phyloP scores from a whole-genome alignment of 192 early-diverging fungal species.

The Coemansia sp. region DNA sequence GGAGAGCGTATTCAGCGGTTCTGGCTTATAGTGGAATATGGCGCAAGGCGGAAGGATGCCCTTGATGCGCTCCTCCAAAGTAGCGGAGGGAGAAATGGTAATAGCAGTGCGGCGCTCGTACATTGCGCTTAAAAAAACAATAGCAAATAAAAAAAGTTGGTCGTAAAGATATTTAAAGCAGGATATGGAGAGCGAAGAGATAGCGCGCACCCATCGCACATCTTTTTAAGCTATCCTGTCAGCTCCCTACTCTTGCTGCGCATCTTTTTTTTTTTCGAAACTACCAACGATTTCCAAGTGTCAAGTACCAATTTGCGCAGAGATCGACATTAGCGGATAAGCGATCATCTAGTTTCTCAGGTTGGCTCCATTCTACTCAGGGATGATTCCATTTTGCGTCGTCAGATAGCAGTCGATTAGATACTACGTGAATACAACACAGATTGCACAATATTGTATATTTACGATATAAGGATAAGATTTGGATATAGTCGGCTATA shows the following conservation, averaged over 20 bases:
- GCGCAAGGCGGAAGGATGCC: not conserved
- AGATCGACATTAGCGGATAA: not conserved
- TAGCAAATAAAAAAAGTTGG: not conserved
- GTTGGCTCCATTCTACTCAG: not conserved
- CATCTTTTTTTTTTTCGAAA: not conserved
- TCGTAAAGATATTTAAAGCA: not conserved
- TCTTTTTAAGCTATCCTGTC: not conserved
- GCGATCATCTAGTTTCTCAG: not conserved
- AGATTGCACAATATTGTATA: not conserved
- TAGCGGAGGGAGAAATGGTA: not conserved
- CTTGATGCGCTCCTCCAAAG: not conserved
- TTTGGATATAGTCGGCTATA: not conserved
- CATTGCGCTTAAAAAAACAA: not conserved
- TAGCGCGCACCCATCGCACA: not conserved
- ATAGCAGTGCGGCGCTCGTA: slow-evolving; percentile 5
- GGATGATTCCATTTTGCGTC: not conserved
- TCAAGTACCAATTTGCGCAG: not conserved
- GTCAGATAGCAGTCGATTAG: not conserved
- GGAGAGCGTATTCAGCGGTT: not conserved
- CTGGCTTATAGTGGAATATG: not conserved
- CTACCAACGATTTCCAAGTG: not conserved
- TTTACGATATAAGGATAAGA: slow-evolving; percentile 1
- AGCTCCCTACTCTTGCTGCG: not conserved
- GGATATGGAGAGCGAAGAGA: not conserved
- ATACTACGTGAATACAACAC: not conserved